A percentile compares a stretch with the other conserved stretches of the same genome.
phyloP scores from a whole-genome alignment of 768 basidiomycete species.

The Boletus vermiculosoides region DNA sequence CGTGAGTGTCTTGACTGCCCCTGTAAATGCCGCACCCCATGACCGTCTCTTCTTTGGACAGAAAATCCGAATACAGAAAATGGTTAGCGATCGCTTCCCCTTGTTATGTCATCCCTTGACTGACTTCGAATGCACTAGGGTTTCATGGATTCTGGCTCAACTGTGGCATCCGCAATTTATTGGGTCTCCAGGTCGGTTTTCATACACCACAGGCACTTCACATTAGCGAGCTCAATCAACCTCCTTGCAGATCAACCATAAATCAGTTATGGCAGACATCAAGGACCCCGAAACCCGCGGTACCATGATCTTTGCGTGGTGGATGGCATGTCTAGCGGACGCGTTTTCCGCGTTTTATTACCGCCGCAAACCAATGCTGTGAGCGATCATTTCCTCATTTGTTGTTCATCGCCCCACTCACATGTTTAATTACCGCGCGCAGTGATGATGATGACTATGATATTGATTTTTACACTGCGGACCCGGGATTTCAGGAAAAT shows the following conservation, averaged over 20 bases:
- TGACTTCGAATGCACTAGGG: conserved; percentile 43
- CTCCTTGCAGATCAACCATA: conserved; percentile 70
- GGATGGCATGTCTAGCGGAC: conserved; percentile 87
- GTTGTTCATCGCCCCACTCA: conserved; percentile 8
- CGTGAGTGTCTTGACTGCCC: conserved; percentile 55
- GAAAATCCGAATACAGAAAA: conserved; percentile 72
- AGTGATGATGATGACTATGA: conserved; percentile 87
- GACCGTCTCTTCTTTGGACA: conserved; percentile 29
- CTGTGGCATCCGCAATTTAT: conserved; percentile 71
- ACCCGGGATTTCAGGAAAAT: conserved; percentile 52
- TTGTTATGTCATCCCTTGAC: conserved; percentile 13
- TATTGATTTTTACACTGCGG: conserved; percentile 82
- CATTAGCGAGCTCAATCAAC: conserved; percentile 7
- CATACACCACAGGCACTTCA: conserved; percentile 9
- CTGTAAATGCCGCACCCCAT: conserved; percentile 4
- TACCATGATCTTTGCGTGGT: conserved; percentile 91
- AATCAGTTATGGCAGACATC: conserved; percentile 71
- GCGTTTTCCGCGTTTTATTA: conserved; percentile 84
- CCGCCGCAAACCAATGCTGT: conserved; percentile 78
- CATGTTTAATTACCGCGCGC: conserved; percentile 28
- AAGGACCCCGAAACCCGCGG: conserved; percentile 73
- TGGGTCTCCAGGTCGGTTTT: conserved; percentile 64
- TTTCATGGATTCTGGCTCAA: conserved; percentile 86
- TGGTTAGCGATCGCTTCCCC: conserved; percentile 43
- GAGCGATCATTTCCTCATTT: conserved; percentile 23